phyloP scores from a whole-genome alignment of 1,284 basidiomycete species.

The Ganoderma multipileum region DNA sequence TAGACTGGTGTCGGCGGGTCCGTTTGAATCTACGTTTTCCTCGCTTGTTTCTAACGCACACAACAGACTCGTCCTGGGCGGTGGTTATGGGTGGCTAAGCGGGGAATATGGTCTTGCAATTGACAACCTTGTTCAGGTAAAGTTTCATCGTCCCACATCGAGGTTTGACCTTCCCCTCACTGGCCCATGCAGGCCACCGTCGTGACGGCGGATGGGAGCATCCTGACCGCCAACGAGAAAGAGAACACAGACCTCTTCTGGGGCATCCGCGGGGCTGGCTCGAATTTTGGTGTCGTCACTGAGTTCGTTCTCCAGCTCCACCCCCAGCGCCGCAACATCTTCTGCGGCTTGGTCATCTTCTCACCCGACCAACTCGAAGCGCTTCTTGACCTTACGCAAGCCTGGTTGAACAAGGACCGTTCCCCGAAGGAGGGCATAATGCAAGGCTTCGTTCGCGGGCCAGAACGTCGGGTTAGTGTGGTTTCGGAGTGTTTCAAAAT shows the following conservation, averaged over 20 bases:
- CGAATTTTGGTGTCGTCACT: slow-evolving; percentile 53
- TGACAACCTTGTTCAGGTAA: slow-evolving; percentile 60
- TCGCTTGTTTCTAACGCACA: not conserved
- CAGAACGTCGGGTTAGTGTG: slow-evolving; percentile 17
- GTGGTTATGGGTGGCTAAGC: slow-evolving; percentile 65
- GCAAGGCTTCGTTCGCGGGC: slow-evolving; percentile 26
- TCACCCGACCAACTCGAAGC: slow-evolving; percentile 28
- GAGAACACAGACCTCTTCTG: slow-evolving; percentile 49
- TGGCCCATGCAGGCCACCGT: slow-evolving; percentile 50
- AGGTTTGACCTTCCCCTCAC: not conserved
- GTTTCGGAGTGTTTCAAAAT: not conserved
- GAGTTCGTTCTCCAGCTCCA: slow-evolving; percentile 46
- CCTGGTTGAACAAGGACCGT: slow-evolving; percentile 23
- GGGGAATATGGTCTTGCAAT: slow-evolving; percentile 58
- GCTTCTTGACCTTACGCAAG: slow-evolving; percentile 19
- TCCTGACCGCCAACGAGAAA: slow-evolving; percentile 49
- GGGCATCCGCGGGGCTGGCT: slow-evolving; percentile 52
- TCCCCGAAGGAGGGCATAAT: slow-evolving; percentile 31
- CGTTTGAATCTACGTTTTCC: not conserved
- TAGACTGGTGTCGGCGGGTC: slow-evolving; percentile 43
- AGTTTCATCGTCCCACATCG: no score
- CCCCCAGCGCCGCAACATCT: slow-evolving; percentile 43
- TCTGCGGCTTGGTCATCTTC: slow-evolving; percentile 44
- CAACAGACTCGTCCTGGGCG: slow-evolving; percentile 57
- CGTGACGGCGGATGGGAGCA: slow-evolving; percentile 57